Percentiles rank a stretch among this genome's conserved stretches.
Conservation (phyloP, 2,329 filamentous ascomycete genomes). For the Aspergillus tanneri region DNA sequence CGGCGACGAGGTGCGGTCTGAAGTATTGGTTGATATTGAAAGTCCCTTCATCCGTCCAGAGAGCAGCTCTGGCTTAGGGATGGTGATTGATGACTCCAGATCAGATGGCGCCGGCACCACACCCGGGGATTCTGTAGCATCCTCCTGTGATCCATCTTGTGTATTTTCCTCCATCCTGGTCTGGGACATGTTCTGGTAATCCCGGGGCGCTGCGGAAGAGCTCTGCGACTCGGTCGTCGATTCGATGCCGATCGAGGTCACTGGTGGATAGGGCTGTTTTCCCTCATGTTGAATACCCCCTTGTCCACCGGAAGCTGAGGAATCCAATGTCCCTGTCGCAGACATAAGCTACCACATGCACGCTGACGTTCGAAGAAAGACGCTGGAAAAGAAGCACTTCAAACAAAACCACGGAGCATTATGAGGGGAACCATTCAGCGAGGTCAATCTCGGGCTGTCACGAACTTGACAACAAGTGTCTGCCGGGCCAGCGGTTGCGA, state of each 20-base stretch:
- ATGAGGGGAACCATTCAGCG: conserved; percentile 14
- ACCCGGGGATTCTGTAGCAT: conserved; percentile 3
- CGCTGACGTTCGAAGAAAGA: conserved; percentile 8
- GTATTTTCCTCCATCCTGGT: conserved; percentile 17
- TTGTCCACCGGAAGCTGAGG: conserved; percentile 24
- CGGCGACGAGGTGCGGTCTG: conserved; percentile 18
- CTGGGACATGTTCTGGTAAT: conserved; percentile 12
- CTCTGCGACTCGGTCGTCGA: conserved; percentile 18
- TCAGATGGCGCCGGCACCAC: conserved; percentile 8
- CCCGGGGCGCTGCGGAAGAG: conserved; percentile 8
- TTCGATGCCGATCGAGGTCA: conserved; percentile 21
- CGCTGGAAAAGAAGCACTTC: conserved; percentile 16
- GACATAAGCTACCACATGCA: conserved; percentile 44
- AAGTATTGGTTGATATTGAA: conserved; percentile 29
- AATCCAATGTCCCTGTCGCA: conserved; percentile 28
- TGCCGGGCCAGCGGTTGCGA: not conserved
- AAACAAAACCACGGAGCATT: conserved; percentile 28
- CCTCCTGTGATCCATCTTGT: conserved; percentile 4
- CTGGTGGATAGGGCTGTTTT: conserved; percentile 22
- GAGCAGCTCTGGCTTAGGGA: conserved; percentile 22
- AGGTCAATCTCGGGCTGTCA: not conserved
- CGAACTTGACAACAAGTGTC: not conserved
- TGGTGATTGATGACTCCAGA: conserved; percentile 13
- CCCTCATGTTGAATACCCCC: conserved; percentile 27
- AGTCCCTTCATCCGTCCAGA: conserved; percentile 32